Base-by-base conservation (phyloP, 495 filamentous ascomycete species). In the Aspergillus nidulans region DNA sequence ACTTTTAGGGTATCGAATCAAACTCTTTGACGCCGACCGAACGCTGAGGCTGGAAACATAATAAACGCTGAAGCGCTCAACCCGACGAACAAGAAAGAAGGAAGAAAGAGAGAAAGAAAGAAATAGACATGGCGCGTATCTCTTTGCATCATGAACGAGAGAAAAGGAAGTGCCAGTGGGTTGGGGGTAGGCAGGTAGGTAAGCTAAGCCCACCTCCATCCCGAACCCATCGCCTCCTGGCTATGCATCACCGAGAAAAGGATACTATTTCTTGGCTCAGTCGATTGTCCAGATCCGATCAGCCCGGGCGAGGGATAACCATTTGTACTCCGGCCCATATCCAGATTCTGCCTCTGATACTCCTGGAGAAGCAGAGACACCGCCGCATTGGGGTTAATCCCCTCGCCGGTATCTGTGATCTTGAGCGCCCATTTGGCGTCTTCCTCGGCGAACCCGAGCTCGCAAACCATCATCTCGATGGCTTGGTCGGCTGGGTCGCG, bases 381-480 rank as follows among this genome's bases (percentile, higher is more conserved):
- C 0, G 78, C 78, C 7, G 68, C 71, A 25, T 72, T 59, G n/a
- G 69, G 68, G 43, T 80, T 71, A 19, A 81, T 72, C 1, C 72
- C 72, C 25, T 81, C 77, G 16, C 78, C 78, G 1, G 66, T 77
- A 53, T 81, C 78, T 0, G 77, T 80, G 48, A 78, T 72, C 26
- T 78, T 79, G 9, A 81, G 61, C 9, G 78, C 78, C 70, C 76
- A 79, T 52, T 77, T 78, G 3, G 73, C 77, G 39, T 80, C 77
- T 25, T 74, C 64, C 39, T 70, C 62, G 25, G 65, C 52, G 54
- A 80, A 81, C 4, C 78, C 78, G 21, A 80, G 72, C 9, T 75
- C 72, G 9, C 67, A 59, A 3, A 80, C 78, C 55, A 81, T 72
- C 34, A 65, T 61, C 18, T 69, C 57, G 24, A 81, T 75, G 6